phyloP scores from a whole-genome alignment of 805 yeast species.

The Millerago galiae region DNA sequence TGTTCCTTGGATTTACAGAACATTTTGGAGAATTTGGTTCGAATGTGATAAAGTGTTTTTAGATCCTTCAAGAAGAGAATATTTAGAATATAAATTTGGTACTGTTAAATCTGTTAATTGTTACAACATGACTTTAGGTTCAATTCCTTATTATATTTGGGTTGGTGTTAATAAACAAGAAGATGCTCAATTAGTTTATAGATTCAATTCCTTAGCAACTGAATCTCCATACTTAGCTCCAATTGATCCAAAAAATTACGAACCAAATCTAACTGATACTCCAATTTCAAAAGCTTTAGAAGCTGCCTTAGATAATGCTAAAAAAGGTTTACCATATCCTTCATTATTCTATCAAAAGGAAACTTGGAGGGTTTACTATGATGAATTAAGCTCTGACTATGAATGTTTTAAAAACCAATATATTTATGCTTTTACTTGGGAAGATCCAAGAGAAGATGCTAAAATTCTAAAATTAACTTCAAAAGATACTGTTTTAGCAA shows the following conservation, averaged over 20 bases:
- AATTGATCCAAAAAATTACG: conserved; percentile 19
- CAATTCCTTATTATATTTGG: conserved; percentile 81
- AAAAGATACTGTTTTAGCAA: conserved; percentile 71
- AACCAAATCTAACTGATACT: conserved; percentile 17
- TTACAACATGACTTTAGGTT: conserved; percentile 59
- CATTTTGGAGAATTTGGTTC: conserved; percentile 86
- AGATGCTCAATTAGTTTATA: conserved; percentile 41
- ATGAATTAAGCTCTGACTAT: conserved; percentile 60
- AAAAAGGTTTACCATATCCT: conserved; percentile 69
- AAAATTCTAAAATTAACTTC: conserved; percentile 53
- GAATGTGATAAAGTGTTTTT: conserved; percentile 76
- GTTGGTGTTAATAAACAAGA: conserved; percentile 61
- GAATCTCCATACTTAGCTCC: conserved; percentile 81
- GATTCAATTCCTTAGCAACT: conserved; percentile 67
- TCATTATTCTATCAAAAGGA: conserved; percentile 74
- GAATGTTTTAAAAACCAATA: conserved; percentile 72
- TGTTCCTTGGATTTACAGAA: conserved; percentile 69
- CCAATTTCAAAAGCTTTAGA: conserved; percentile 66
- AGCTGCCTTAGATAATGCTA: conserved; percentile 59
- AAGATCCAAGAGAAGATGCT: conserved; percentile 79
- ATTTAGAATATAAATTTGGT: conserved; percentile 76
- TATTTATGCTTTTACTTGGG: conserved; percentile 88
- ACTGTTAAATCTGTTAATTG: conserved; percentile 69
- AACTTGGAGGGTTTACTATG: conserved; percentile 75
- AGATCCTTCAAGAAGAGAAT: conserved; percentile 77